phyloP scores from a whole-genome alignment of 805 yeast species.

The Suhomyces pyralidae region DNA sequence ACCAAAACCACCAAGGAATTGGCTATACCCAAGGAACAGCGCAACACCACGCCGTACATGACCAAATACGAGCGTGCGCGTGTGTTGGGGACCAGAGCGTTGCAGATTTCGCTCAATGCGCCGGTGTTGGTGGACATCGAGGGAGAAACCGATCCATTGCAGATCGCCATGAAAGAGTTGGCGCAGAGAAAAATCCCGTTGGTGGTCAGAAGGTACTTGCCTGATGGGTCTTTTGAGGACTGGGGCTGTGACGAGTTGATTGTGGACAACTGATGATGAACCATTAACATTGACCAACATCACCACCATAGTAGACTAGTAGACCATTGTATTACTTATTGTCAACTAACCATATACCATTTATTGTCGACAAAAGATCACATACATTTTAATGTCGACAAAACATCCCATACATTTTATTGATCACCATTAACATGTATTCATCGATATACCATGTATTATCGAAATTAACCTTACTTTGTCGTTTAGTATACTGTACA shows the following conservation, averaged over 20 bases:
- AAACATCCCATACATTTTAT: too few species aligned
- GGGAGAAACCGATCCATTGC: slow-evolving; percentile 98
- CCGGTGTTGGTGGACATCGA: slow-evolving; percentile 97
- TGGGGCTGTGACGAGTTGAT: slow-evolving; percentile 99
- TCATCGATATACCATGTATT: too few species aligned
- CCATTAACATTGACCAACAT: too few species aligned
- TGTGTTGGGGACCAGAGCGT: slow-evolving; percentile 94
- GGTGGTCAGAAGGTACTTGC: slow-evolving; percentile 91
- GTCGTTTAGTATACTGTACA: too few species aligned
- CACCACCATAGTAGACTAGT: too few species aligned
- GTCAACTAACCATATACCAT: too few species aligned
- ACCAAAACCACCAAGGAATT: slow-evolving; percentile 71
- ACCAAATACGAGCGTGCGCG: slow-evolving; percentile 98
- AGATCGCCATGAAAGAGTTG: slow-evolving; percentile 95
- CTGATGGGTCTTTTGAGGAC: slow-evolving; percentile 96
- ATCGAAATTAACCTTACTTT: too few species aligned
- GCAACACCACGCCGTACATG: slow-evolving; percentile 98
- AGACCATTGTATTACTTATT: too few species aligned
- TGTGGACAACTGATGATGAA: slow-evolving; percentile 56
- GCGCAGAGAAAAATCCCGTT: slow-evolving; percentile 93
- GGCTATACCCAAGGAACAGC: slow-evolving; percentile 83
- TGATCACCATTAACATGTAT: too few species aligned
- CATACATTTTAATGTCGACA: too few species aligned
- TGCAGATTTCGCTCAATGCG: slow-evolving; percentile 97
- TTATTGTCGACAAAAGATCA: too few species aligned